Evolutionary conservation across 208 protist species (phyloP).

Genomic region (Crithidia acanthocephali): DNA sequence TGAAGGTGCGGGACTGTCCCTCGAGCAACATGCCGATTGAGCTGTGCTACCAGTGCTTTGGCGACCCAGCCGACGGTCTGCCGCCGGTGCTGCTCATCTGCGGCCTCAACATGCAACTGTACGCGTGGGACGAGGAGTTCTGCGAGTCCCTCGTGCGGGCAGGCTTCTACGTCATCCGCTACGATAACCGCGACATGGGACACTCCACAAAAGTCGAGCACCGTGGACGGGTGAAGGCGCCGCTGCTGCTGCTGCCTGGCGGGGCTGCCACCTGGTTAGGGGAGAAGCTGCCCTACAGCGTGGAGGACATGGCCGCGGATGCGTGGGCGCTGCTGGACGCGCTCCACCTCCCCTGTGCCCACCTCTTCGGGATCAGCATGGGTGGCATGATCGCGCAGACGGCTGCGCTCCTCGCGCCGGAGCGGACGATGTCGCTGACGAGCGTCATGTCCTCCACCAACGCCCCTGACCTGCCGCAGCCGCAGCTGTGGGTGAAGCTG

Average conservation of each 20-base stretch:
- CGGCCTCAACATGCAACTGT: slow-evolving; percentile 84
- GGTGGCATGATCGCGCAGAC: slow-evolving; percentile 82
- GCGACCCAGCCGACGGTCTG: slow-evolving; percentile 39
- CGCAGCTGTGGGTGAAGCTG: slow-evolving; percentile 74
- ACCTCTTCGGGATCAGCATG: slow-evolving; percentile 86
- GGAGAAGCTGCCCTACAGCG: slow-evolving; percentile 59
- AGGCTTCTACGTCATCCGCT: slow-evolving; percentile 81
- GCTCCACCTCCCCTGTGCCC: slow-evolving; percentile 56
- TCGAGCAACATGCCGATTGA: slow-evolving; percentile 51
- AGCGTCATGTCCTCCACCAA: slow-evolving; percentile 87
- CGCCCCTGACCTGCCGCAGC: slow-evolving; percentile 65
- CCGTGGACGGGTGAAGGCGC: slow-evolving; percentile 39
- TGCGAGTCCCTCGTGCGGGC: slow-evolving; percentile 64
- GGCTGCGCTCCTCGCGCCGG: slow-evolving; percentile 55
- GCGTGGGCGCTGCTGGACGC: slow-evolving; percentile 61
- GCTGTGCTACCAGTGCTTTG: slow-evolving; percentile 83
- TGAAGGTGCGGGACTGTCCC: slow-evolving; percentile 70
- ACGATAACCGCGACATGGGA: slow-evolving; percentile 82
- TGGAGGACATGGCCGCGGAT: slow-evolving; percentile 76
- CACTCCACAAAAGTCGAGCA: slow-evolving; percentile 66
- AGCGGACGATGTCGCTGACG: slow-evolving; percentile 63
- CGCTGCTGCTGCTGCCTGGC: slow-evolving; percentile 54
- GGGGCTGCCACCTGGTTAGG: slow-evolving; percentile 57
- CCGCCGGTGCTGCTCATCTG: slow-evolving; percentile 66
- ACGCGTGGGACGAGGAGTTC: slow-evolving; percentile 79